Base-by-base conservation (phyloP, 2,329 filamentous ascomycete genomes). In the Fusarium duplospermum region DNA sequence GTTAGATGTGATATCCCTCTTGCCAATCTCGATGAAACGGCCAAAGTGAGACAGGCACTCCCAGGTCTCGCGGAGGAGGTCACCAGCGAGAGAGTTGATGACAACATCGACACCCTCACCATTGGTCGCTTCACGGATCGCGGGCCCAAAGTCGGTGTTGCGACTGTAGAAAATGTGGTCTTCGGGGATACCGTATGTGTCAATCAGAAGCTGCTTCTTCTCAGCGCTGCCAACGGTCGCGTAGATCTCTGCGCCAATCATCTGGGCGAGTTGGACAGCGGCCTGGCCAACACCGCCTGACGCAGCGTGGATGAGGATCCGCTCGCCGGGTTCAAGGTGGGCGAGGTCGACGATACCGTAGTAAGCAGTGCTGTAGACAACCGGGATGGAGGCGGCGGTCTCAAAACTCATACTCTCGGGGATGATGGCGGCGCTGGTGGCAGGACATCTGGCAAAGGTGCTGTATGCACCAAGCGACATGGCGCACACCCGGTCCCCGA, bases 381-480 rank as follows among this genome's bases (percentile, higher is more conserved):
- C 72, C 1, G 72, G 72, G 24, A 75, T 67, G 1, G 73, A 70
- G 1, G 70, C 65, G 0, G 70, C 67, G 8, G 35, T 42, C 13
- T 70, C 63, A 8, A 69, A 71, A 18, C 50, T 61, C 65, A 76
- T 71, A 18, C n/a, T 42, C 0, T 62, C 60, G 3, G 72, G 61
- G 31, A 76, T 71, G 3, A 70, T 33, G 4, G 68, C 70, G 6
- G 68, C 70, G 4, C 67, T 85, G 2, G 87, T 82, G 9, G 93
- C 94, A 1, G 52, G 64, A 22, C 70, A 70, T 20, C 70, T 65
- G 5, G 70, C 52, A 6, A 66, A 71, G 4, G 70, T 71, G 57
- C 68, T 71, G 38, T 71, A 72, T 4, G 70, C 70, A 20, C 67
- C 70, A 10, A 65, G 47, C 2, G 67, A 71, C 64, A 71, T 71